These are phyloP conservation scores for Boletus coffeatus DNA, from an alignment of 1,284 basidiomycete species.

Conservation along the genomic window DNA sequence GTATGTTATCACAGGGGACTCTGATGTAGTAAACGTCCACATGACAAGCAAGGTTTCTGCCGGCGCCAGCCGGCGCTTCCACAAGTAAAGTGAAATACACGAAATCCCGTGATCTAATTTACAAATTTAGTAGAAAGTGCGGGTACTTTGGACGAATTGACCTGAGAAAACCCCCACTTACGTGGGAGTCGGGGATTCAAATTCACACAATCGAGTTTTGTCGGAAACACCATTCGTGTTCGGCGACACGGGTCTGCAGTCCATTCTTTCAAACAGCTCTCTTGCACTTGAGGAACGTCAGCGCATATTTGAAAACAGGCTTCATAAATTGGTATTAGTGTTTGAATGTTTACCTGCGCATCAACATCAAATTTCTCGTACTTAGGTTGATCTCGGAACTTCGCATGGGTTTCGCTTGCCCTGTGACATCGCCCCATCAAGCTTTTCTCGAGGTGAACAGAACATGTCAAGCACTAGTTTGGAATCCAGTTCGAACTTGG, in stretches of 20 bases:
- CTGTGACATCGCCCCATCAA: background rate
- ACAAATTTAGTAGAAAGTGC: too few relatives aligned
- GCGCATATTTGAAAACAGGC: background rate
- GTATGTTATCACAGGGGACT: too few relatives aligned
- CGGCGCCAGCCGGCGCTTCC: too few relatives aligned
- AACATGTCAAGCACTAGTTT: background rate
- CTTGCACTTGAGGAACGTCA: background rate
- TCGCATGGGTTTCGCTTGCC: conserved; percentile 1
- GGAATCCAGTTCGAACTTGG: background rate
- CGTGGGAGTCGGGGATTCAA: too few relatives aligned
- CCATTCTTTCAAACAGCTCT: background rate
- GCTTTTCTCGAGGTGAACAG: background rate
- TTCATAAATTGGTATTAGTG: background rate
- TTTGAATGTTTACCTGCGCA: background rate
- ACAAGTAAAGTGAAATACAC: too few relatives aligned
- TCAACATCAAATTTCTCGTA: background rate
- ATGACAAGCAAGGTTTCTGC: too few relatives aligned
- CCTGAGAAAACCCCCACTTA: too few relatives aligned
- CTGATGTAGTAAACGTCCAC: too few relatives aligned
- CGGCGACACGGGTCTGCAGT: background rate
- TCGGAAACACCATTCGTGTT: background rate
- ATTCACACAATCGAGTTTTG: background rate
- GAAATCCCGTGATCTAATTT: too few relatives aligned
- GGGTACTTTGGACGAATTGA: too few relatives aligned
- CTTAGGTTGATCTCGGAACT: background rate